A percentile compares a stretch with the other conserved stretches of the same genome.
These are phyloP conservation scores for Cenchrus purpureus DNA, from an alignment of 176 grass and related monocot genomes.

Conservation along the genomic window DNA sequence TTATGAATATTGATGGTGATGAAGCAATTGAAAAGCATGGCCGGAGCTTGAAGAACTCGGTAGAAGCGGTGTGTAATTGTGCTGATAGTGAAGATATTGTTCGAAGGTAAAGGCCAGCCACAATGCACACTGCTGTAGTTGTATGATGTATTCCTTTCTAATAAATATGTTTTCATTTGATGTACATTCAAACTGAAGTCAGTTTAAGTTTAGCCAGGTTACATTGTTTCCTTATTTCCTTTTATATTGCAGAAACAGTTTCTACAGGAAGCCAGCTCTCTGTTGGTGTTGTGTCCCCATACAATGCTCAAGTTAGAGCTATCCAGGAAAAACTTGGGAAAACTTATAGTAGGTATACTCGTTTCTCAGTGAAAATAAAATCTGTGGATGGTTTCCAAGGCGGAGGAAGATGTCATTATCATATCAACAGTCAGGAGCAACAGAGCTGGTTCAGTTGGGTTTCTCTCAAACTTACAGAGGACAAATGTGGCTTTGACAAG, in stretches of 20 bases:
- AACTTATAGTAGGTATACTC: slow-evolving; percentile 16
- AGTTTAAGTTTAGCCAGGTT: background rate
- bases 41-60: slow-evolving; percentile 46
- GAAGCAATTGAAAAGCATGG: slow-evolving; percentile 46
- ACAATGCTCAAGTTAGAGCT: slow-evolving; percentile 60
- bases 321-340: slow-evolving; percentile 51
- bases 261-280: slow-evolving; percentile 39
- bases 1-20: slow-evolving; percentile 56
- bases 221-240: background rate
- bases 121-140: background rate
- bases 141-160: background rate
- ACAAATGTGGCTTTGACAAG: slow-evolving; percentile 74
- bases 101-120: slow-evolving; percentile 19
- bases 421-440: slow-evolving; percentile 70
- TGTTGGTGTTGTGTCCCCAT: slow-evolving; percentile 66
- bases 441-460: slow-evolving; percentile 54
- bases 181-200: background rate
- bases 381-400: slow-evolving; percentile 74
- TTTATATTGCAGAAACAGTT: slow-evolving; percentile 38
- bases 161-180: background rate
- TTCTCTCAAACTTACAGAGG: slow-evolving; percentile 53
- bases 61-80: slow-evolving; percentile 52
- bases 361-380: slow-evolving; percentile 58
- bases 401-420: slow-evolving; percentile 70
- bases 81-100: slow-evolving; percentile 41